Conservation (phyloP, 768 basidiomycete genomes). For the Suillus sp. region DNA sequence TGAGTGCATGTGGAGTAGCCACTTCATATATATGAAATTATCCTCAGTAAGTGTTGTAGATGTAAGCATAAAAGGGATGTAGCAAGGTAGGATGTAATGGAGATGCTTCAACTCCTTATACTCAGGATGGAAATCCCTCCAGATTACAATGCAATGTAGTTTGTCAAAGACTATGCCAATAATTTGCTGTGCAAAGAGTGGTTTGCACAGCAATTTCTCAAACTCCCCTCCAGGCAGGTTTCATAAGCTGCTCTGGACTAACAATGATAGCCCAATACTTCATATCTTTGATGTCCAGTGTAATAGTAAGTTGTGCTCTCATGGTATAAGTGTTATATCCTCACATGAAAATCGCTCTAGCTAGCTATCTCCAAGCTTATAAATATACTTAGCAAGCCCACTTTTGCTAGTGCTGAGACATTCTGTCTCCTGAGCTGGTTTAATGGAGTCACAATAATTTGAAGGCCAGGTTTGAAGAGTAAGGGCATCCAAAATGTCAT, state of each 20-base stretch:
- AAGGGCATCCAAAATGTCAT: constrained; percentile 1
- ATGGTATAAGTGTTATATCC: background rate
- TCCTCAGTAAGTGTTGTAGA: background rate
- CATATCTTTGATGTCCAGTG: background rate
- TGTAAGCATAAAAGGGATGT: background rate
- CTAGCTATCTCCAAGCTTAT: background rate
- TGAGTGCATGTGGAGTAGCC: background rate
- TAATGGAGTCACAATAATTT: background rate
- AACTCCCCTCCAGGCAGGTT: background rate
- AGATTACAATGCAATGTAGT: background rate
- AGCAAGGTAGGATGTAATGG: background rate
- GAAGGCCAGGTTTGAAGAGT: background rate
- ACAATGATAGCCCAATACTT: background rate
- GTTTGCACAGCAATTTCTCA: background rate
- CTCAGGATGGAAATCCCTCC: background rate
- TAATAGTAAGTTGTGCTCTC: background rate
- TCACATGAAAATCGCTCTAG: background rate
- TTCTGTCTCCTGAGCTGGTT: background rate
- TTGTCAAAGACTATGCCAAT: background rate
- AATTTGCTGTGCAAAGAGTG: background rate
- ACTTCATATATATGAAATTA: background rate
- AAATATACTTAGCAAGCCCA: background rate
- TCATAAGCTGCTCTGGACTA: background rate
- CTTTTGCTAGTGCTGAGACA: background rate
- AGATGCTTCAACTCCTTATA: background rate